Percentiles rank a stretch among this genome's conserved stretches.
Evolutionary conservation across 345 rosid species (phyloP).

Genomic region (Syzygium aqueum): DNA sequence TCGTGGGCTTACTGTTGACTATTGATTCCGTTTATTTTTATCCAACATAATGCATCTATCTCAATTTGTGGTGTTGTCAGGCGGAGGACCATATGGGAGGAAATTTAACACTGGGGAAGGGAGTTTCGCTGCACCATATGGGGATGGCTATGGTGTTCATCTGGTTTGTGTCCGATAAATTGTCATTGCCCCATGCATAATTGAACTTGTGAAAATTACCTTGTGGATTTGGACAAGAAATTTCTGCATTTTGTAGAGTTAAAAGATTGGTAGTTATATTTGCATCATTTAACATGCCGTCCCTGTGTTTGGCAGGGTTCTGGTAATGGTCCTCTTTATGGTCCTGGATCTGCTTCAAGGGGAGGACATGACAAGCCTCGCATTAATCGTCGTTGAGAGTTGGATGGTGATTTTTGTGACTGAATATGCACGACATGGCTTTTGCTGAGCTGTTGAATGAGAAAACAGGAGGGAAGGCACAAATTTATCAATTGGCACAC

Average conservation of each 20-base stretch:
- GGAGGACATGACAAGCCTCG: constrained; percentile 48
- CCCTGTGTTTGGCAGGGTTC: constrained; percentile 43
- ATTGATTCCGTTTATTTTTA: neutral
- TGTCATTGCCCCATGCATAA: neutral
- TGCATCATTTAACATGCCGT: constrained; percentile 2
- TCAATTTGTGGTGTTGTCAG: constrained; percentile 23
- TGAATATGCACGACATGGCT: neutral
- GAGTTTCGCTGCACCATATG: constrained; percentile 51
- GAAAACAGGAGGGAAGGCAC: constrained; percentile 15
- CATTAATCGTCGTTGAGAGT: constrained; percentile 47
- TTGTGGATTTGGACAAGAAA: neutral
- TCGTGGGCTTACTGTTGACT: neutral
- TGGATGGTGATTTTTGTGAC: neutral
- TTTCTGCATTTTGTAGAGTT: neutral
- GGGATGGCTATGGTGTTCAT: constrained; percentile 50
- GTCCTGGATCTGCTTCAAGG: constrained; percentile 62
- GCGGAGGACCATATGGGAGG: constrained; percentile 59
- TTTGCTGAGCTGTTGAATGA: neutral
- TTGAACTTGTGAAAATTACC: neutral
- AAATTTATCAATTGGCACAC: constrained; percentile 19
- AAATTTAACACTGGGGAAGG: constrained; percentile 42
- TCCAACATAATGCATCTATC: neutral
- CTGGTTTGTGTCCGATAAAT: constrained; percentile 34
- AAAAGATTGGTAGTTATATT: neutral
- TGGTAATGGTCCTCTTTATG: constrained; percentile 55